A percentile compares a stretch with the other conserved stretches of the same genome.
Evolutionary conservation across 1,284 basidiomycete species (phyloP).

Genomic region (Sanghuangporus baumii): DNA sequence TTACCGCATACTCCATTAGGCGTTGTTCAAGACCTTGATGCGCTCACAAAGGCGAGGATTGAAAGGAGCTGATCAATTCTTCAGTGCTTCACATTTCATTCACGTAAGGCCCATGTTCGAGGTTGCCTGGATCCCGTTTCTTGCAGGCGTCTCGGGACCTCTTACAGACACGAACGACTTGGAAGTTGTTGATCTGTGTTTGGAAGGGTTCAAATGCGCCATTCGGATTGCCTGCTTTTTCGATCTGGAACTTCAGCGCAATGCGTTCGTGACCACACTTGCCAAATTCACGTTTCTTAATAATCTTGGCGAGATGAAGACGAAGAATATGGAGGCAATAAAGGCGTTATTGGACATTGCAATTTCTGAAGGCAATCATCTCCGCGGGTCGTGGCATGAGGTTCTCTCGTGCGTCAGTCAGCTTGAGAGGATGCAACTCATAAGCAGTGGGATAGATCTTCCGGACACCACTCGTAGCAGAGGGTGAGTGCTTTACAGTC

Average conservation of each 20-base stretch:
- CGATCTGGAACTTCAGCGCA: constrained; percentile 91
- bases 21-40: constrained; percentile 86
- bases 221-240: constrained; percentile 94
- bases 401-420: constrained; percentile 95
- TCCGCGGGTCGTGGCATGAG: constrained; percentile 95
- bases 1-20: constrained; percentile 37
- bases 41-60: constrained; percentile 79
- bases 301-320: constrained; percentile 96
- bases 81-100: constrained; percentile 90
- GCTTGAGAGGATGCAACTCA: constrained; percentile 95
- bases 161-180: constrained; percentile 91
- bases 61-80: constrained; percentile 78
- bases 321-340: constrained; percentile 98
- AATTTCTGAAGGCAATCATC: constrained; percentile 88
- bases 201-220: constrained; percentile 91
- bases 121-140: constrained; percentile 95
- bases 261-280: constrained; percentile 97
- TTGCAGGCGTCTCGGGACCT: constrained; percentile 89
- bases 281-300: constrained; percentile 95
- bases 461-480: constrained; percentile 70
- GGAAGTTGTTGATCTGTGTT: constrained; percentile 85
- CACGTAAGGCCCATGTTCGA: constrained; percentile 98
- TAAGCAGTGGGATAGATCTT: constrained; percentile 81
- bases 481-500: constrained; percentile 46
- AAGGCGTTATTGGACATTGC: constrained; percentile 91